Base-by-base conservation (phyloP, 768 basidiomycete genomes). In the Agrocybe pediades region DNA sequence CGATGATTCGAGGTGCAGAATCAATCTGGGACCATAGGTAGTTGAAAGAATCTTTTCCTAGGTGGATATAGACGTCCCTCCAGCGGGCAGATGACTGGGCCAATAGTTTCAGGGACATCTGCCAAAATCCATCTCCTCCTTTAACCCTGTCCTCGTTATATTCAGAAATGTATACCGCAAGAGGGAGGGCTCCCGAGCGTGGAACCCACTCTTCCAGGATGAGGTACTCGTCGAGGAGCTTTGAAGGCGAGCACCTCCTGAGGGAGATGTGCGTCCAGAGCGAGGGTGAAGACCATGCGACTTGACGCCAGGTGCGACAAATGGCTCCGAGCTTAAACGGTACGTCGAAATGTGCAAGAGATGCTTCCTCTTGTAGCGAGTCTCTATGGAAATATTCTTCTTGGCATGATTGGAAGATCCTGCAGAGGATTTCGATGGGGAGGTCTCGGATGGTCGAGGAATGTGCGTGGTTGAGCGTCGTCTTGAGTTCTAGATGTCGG, bases 241-340 rank as follows among this genome's bases (percentile, higher is more conserved):
- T 13, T 13, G 33, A 36, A 13, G 33, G 33, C 13, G 3, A 5
- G 11, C 3, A 36, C n/a, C 33, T 5, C 3, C 3, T n/a, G 13
- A 36, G 33, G n/a, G n/a, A 6, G n/a, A 36, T 13, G 5, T 36
- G 13, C 3, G 5, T 41, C 49, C 49, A 50, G 21, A 50, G 39
- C 9, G 3, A 16, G 8, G 49, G 49, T 20, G 49, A 24, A 4
- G 49, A 27, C 49, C 49, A 41, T 9, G 41, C 49, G n/a, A 50
- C 41, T 16, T 26, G 39, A 8, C 49, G 20, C 49, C 49, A 50
- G 26, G 20, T 50, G 20, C 40, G 23, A 25, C 49, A 50, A 26
- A 50, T 19, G 9, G 39, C 39, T 20, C 49, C 49, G 17, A 50
- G 21, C 11, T 36, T 36, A 11, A 36, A 15, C n/a, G n/a, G n/a